Base-by-base conservation (phyloP, 192 early-diverging fungal species). In the Mortierella alpina region DNA sequence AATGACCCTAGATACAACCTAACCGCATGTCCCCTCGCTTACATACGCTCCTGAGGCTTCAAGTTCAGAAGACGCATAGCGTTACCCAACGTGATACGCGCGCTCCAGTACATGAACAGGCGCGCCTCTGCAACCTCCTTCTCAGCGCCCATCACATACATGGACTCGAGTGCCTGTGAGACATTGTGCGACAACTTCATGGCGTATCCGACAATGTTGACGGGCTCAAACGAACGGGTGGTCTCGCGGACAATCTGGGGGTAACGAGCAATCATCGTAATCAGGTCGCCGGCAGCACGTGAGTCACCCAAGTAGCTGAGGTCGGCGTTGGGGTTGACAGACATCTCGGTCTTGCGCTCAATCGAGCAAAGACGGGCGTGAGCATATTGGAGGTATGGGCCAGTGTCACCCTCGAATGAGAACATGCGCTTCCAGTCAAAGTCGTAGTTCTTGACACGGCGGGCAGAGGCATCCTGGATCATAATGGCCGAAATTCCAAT, bases 381-480 rank as follows among this genome's bases (percentile, higher is more conserved):
- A n/a, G 97, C 93, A 82, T 97, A 99, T 88, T 98, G 97, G 39
- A 99, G 86, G 86, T 99, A 99, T 20, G 98, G 98, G n/a, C 97
- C 98, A 44, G 98, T 99, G 85, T 97, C 95, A 75, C 98, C 98
- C 83, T 99, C 96, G 75, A 97, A 97, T 68, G 91, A 89, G 75
- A 97, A 92, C 92, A 99, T 97, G 68, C 95, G 91, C 70, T 88
- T 87, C 91, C 93, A 95, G 82, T 96, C 90, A 78, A 99, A 97
- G 44, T 90, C 91, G 73, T 99, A 99, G 89, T 98, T 96, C 86
- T 95, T 95, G 86, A 95, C 88, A 69, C 98, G 94, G 73, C 88
- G 91, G 41, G 96, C 93, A 22, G 91, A 82, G 85, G 97, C 94
- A 83, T 99, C 97, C 83, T 97, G 95, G 58, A 96, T 87, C 87